A percentile compares a stretch with the other conserved stretches of the same genome.
Evolutionary conservation across 108 stramenopile genomes (phyloP).

Genomic region (Fistulifera pelliculosa): DNA sequence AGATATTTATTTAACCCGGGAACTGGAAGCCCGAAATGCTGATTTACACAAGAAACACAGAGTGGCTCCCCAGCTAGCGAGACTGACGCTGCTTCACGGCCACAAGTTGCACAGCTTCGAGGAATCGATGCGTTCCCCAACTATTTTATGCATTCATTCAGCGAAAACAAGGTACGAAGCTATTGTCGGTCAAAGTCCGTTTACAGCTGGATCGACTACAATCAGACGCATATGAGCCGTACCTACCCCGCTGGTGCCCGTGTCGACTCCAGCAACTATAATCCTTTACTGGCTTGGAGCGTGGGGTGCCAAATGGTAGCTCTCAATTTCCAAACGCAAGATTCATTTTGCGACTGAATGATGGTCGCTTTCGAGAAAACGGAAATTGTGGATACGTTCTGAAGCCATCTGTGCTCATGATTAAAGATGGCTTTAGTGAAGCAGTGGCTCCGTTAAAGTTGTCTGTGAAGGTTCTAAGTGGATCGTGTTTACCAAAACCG

Average conservation of each 20-base stretch:
- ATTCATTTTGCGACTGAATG: conserved; percentile 76
- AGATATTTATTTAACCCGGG: background rate
- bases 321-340: conserved; percentile 89
- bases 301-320: conserved; percentile 86
- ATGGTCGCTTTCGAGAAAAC: conserved; percentile 89
- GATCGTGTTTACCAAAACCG: conserved; percentile 76
- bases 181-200: conserved; percentile 24
- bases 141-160: conserved; percentile 75
- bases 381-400: conserved; percentile 92
- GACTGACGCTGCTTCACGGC: conserved; percentile 71
- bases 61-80: conserved; percentile 50
- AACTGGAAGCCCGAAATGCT: background rate
- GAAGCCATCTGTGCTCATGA: conserved; percentile 56
- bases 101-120: conserved; percentile 40
- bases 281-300: conserved; percentile 80
- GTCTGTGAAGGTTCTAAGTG: conserved; percentile 55
- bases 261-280: conserved; percentile 88
- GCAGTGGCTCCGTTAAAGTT: conserved; percentile 22
- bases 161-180: conserved; percentile 53
- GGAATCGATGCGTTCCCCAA: conserved; percentile 27
- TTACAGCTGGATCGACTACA: conserved; percentile 70
- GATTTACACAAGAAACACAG: conserved; percentile 4
- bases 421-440: conserved; percentile 9
- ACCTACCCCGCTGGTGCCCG: conserved; percentile 84
- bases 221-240: conserved; percentile 73